Base-by-base conservation (phyloP, 108 stramenopile genomes). In the Cyclostephanos tholiformis region DNA sequence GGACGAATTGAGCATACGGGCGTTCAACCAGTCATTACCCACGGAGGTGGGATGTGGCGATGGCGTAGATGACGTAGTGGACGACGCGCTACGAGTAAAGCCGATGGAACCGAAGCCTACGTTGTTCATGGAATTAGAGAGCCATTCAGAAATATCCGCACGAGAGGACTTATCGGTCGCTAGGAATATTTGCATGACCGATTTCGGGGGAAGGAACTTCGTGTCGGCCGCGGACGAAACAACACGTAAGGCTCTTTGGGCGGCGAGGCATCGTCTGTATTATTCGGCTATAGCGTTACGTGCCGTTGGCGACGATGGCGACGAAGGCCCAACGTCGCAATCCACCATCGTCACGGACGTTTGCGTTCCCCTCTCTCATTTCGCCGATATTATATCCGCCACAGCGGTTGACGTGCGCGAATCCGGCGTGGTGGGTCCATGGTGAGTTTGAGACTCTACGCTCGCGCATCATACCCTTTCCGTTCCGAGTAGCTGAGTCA, bases 361-460 rank as follows among this genome's bases (percentile, higher is more conserved):
- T 5, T 99, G 97, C 80, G 99, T 98, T 1, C 98, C 99, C 1
- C 65, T 99, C 11, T 88, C 90, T 16, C 71, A 83, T 41, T 90
- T 99, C 51, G 90, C 99, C 3, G 80, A 87, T 63, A 53, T 97
- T 0, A 84, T 99, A 44, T 65, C 79, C 10, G 88, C 75, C 25
- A 96, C 93, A 10, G 82, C 86, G 20, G 12, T 69, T 36, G 89
- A 94, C 56, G 86, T 96, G 22, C 67, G 67, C 52, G 79, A 89
- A 55, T 13, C 80, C 46, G 82, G 88, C 55, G 84, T 97, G 57
- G 66, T 91, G 16, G 97, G 94, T 19, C 92, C 97, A 25, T 87
- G 59, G 53, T 55, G 26, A 23, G 53, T 55, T 53, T 55, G 23
- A 27, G 53, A 27, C 23, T 26, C 16, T 4, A 17, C 1, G 44